Evolutionary conservation across 2,329 filamentous ascomycete species (phyloP).

Genomic region (Pyricularia grisea): DNA sequence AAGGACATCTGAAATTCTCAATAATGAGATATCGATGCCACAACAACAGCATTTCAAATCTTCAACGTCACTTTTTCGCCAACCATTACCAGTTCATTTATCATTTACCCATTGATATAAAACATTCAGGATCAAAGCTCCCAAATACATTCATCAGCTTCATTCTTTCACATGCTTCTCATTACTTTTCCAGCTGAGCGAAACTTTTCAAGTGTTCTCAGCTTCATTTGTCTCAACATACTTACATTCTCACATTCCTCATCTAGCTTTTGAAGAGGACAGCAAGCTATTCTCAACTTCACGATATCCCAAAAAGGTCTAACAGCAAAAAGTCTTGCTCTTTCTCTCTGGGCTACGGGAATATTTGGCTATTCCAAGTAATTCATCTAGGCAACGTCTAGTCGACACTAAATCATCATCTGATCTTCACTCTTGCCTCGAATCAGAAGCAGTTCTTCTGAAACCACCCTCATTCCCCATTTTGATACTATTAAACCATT

Average conservation of each 20-base stretch:
- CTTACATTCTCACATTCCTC: neutral
- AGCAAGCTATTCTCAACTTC: neutral
- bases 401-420: neutral
- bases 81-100: neutral
- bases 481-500: neutral
- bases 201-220: too few relatives aligned
- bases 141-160: neutral
- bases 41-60: neutral
- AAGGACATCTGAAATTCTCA: neutral
- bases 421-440: neutral
- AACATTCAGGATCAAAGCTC: neutral
- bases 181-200: too few relatives aligned
- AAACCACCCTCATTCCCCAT: neutral
- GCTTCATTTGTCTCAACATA: neutral
- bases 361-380: neutral
- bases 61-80: neutral
- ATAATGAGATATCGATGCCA: too few relatives aligned
- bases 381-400: neutral
- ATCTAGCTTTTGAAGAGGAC: neutral
- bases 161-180: too few relatives aligned
- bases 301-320: too few relatives aligned
- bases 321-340: neutral
- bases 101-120: neutral
- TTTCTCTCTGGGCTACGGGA: neutral
- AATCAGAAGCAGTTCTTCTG: neutral